phyloP scores from a whole-genome alignment of 495 filamentous ascomycete species.

The Hypoxylon intermedium region DNA sequence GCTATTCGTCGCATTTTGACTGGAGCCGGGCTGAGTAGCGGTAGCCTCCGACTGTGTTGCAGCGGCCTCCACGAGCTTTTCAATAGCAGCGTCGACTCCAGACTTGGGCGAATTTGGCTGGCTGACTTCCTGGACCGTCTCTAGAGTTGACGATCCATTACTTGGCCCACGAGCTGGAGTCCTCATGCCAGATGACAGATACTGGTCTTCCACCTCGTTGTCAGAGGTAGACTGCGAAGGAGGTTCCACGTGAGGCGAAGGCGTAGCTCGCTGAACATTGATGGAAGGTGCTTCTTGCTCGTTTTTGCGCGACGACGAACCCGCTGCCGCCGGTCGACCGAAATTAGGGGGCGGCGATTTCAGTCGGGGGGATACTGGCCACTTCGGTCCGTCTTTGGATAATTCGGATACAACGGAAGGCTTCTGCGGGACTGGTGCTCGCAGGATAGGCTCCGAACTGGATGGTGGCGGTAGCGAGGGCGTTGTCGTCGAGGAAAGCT shows the following conservation, averaged over 20 bases:
- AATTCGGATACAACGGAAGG: slow-evolving; percentile 58
- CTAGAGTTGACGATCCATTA: slow-evolving; percentile 73
- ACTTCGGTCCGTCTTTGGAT: slow-evolving; percentile 64
- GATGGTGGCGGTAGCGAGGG: slow-evolving; percentile 63
- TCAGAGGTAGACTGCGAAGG: slow-evolving; percentile 50
- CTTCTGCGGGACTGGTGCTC: slow-evolving; percentile 69
- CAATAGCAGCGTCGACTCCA: slow-evolving; percentile 48
- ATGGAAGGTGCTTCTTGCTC: slow-evolving; percentile 60
- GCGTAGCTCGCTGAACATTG: slow-evolving; percentile 60
- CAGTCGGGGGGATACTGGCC: slow-evolving; percentile 70
- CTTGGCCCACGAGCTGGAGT: slow-evolving; percentile 71
- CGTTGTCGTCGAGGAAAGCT: slow-evolving; percentile 68
- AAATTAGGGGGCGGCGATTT: slow-evolving; percentile 71
- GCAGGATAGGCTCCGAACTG: slow-evolving; percentile 61
- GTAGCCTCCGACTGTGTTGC: slow-evolving; percentile 48
- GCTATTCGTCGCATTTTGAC: slow-evolving; percentile 46
- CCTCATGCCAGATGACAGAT: slow-evolving; percentile 62
- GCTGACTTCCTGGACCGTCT: slow-evolving; percentile 93
- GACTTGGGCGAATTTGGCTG: slow-evolving; percentile 73
- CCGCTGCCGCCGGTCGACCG: slow-evolving; percentile 47
- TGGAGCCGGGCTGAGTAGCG: slow-evolving; percentile 44
- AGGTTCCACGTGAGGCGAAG: slow-evolving; percentile 49
- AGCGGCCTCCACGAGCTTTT: slow-evolving; percentile 59
- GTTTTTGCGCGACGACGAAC: slow-evolving; percentile 51
- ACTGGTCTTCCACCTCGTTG: slow-evolving; percentile 61